A percentile compares a stretch with the other conserved stretches of the same genome.
phyloP scores from a whole-genome alignment of 1,284 basidiomycete species.

The Ganoderma resinaceum region DNA sequence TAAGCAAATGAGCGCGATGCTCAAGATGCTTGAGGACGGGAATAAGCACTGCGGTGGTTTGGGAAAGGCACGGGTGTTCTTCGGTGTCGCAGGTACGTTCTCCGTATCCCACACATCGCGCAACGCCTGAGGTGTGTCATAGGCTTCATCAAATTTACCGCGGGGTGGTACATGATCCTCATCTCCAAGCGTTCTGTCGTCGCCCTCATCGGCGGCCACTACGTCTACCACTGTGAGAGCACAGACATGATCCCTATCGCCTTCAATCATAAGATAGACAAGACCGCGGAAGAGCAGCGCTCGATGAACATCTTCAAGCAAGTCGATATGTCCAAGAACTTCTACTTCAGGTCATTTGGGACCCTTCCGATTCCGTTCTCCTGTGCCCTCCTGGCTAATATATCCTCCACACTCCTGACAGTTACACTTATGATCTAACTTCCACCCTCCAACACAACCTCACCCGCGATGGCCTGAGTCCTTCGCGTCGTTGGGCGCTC shows the following conservation, averaged over 20 bases:
- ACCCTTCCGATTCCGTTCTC: not conserved
- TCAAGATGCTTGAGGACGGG: slow-evolving; percentile 95
- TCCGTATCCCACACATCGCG: not conserved
- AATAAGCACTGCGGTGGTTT: slow-evolving; percentile 90
- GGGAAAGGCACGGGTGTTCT: slow-evolving; percentile 83
- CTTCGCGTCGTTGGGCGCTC: slow-evolving; percentile 61
- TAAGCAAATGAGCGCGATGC: slow-evolving; percentile 87
- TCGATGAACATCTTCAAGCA: slow-evolving; percentile 95
- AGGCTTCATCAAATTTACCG: slow-evolving; percentile 92
- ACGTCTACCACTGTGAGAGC: slow-evolving; percentile 96
- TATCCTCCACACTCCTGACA: slow-evolving; percentile 38
- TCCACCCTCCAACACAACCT: slow-evolving; percentile 95
- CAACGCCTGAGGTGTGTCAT: not conserved
- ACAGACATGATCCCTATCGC: slow-evolving; percentile 85
- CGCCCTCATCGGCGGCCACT: slow-evolving; percentile 94
- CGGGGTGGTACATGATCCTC: slow-evolving; percentile 92
- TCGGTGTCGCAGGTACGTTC: slow-evolving; percentile 71
- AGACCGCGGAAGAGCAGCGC: slow-evolving; percentile 83
- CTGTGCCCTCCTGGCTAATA: not conserved
- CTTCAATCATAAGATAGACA: slow-evolving; percentile 80
- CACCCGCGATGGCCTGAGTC: slow-evolving; percentile 51
- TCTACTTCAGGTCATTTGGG: slow-evolving; percentile 89
- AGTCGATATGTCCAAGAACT: slow-evolving; percentile 98
- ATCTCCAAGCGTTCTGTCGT: slow-evolving; percentile 93
- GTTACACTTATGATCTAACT: slow-evolving; percentile 97